Evolutionary conservation across 2,329 filamentous ascomycete species (phyloP).

Genomic region (Monilinia polystroma): DNA sequence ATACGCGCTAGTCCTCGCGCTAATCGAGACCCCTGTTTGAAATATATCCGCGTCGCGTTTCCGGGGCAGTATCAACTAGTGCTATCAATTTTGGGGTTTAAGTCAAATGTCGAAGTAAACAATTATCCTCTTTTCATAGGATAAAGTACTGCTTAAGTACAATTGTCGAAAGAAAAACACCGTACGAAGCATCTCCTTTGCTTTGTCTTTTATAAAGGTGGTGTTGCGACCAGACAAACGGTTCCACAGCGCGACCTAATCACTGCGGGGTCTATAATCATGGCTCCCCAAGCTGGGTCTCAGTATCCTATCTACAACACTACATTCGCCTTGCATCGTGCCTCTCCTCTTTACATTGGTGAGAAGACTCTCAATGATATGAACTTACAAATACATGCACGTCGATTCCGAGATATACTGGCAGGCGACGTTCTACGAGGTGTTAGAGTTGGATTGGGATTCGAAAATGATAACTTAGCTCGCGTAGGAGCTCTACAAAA

Average conservation of each 20-base stretch:
- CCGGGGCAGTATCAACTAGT: background rate
- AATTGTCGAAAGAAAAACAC: background rate
- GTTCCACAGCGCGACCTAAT: background rate
- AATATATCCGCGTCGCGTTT: slow-evolving; percentile 1
- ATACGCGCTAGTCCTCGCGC: too few species aligned
- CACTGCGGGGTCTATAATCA: background rate
- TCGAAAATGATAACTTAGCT: slow-evolving; percentile 40
- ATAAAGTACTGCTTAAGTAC: background rate
- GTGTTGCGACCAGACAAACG: background rate
- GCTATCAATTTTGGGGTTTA: background rate
- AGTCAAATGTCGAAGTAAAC: background rate
- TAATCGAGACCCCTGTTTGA: too few species aligned
- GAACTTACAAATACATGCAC: slow-evolving; percentile 43
- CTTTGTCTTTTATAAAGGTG: background rate
- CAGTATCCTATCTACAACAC: slow-evolving; percentile 47
- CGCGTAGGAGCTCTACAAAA: slow-evolving; percentile 44
- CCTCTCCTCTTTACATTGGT: slow-evolving; percentile 48
- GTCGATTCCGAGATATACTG: slow-evolving; percentile 45
- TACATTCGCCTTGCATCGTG: slow-evolving; percentile 46
- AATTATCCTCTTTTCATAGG: background rate
- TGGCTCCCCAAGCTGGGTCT: slow-evolving; percentile 16
- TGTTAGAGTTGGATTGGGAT: slow-evolving; percentile 45
- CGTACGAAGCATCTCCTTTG: background rate
- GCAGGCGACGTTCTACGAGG: slow-evolving; percentile 48
- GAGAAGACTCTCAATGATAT: slow-evolving; percentile 39